phyloP scores from a whole-genome alignment of 1,284 basidiomycete species.

The Anthracocystis setariae region DNA sequence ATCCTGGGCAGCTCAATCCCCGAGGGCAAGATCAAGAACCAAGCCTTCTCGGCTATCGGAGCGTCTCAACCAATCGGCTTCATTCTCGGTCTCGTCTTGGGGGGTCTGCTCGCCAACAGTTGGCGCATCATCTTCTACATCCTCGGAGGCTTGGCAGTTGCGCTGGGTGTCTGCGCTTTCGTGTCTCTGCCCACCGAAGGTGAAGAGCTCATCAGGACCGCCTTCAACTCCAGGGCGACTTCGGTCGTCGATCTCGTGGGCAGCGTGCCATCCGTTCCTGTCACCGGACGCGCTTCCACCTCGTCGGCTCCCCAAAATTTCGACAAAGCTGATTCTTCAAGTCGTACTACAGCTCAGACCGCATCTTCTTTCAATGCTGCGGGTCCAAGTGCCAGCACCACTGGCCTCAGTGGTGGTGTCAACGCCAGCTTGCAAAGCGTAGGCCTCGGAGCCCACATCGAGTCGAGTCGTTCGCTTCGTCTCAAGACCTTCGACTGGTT shows the following conservation, averaged over 20 bases:
- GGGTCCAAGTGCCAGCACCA: neutral
- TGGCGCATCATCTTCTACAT: slow-evolving; percentile 77
- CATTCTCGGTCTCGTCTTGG: slow-evolving; percentile 74
- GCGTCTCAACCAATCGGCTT: slow-evolving; percentile 79
- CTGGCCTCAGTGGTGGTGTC: neutral
- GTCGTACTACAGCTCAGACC: neutral
- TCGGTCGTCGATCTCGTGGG: slow-evolving; percentile 16
- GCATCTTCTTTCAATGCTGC: no score
- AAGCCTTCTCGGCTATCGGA: slow-evolving; percentile 63
- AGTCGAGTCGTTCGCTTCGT: slow-evolving; percentile 20
- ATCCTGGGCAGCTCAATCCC: slow-evolving; percentile 64
- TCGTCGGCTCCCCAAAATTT: neutral
- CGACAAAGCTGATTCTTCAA: slow-evolving; percentile 5
- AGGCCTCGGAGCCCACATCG: neutral
- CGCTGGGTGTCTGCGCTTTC: slow-evolving; percentile 72
- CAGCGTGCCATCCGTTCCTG: slow-evolving; percentile 2
- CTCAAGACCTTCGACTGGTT: slow-evolving; percentile 77
- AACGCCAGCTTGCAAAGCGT: neutral
- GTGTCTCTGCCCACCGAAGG: slow-evolving; percentile 69
- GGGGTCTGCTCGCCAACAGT: slow-evolving; percentile 73
- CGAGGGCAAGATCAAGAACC: slow-evolving; percentile 65
- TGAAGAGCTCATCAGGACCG: slow-evolving; percentile 31
- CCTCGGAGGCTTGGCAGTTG: slow-evolving; percentile 72
- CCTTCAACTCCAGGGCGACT: slow-evolving; percentile 7
- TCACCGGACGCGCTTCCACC: slow-evolving; percentile 9